phyloP scores from a whole-genome alignment of 129 eudicot genomes.

The Deinandra increscens region DNA sequence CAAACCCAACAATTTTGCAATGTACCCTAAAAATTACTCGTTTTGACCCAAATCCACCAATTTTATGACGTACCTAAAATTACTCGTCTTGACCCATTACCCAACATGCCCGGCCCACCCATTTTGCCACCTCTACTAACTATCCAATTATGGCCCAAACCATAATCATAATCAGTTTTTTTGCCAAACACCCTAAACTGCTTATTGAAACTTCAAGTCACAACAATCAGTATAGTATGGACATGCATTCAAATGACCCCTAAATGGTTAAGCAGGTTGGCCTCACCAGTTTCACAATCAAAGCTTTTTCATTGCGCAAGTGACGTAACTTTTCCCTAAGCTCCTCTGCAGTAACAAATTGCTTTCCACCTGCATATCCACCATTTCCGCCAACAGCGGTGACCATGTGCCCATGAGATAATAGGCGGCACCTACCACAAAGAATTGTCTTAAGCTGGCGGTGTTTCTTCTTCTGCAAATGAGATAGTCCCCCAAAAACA shows the following conservation, averaged over 20 bases:
- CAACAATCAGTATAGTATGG: not conserved
- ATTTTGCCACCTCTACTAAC: constrained; percentile 1
- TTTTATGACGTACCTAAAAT: not conserved
- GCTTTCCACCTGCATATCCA: constrained; percentile 95
- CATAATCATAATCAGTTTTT: not conserved
- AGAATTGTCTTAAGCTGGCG: constrained; percentile 72
- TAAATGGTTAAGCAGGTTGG: constrained; percentile 5
- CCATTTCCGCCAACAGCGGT: constrained; percentile 99
- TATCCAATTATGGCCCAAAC: not conserved
- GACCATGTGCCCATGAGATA: constrained; percentile 97
- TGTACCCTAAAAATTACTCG: not conserved
- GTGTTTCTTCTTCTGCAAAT: constrained; percentile 90
- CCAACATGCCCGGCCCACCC: not conserved
- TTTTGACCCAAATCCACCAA: not conserved
- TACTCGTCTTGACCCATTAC: not conserved
- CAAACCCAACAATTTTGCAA: not conserved
- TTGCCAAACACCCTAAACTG: not conserved
- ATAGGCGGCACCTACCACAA: constrained; percentile 86
- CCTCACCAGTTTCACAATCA: constrained; percentile 89
- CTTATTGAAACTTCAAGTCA: not conserved
- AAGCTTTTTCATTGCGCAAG: constrained; percentile 80
- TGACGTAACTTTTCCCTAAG: constrained; percentile 89
- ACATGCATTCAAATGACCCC: not conserved
- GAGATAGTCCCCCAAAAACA: constrained; percentile 8
- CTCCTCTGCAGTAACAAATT: constrained; percentile 94